phyloP scores from a whole-genome alignment of 257 asterid species.

The Ajuga chamaepitys region DNA sequence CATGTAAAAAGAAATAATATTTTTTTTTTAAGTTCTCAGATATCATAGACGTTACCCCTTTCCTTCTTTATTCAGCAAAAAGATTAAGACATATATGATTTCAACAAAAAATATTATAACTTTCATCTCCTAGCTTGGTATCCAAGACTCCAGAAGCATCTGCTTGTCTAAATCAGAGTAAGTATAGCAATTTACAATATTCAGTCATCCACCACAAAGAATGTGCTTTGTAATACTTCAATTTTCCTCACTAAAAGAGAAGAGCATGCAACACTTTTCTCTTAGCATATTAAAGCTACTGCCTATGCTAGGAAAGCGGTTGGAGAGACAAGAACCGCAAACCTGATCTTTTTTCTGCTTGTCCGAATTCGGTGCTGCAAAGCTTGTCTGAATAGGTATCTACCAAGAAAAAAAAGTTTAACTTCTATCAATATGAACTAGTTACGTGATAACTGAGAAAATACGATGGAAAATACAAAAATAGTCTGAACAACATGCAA shows the following conservation, averaged over 20 bases:
- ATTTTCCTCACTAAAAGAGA: neutral
- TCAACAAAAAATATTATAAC: no score
- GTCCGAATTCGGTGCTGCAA: conserved; percentile 88
- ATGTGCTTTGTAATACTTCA: neutral
- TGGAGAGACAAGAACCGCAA: conserved; percentile 9
- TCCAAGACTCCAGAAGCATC: no score
- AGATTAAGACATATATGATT: no score
- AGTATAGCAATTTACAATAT: no score
- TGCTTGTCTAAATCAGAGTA: no score
- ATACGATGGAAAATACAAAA: neutral
- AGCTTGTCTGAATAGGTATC: conserved; percentile 93
- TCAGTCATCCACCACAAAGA: neutral
- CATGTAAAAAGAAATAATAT: no score
- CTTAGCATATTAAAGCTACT: neutral
- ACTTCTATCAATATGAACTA: conserved; percentile 5
- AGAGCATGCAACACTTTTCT: neutral
- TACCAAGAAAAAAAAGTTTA: conserved; percentile 20
- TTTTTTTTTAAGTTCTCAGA: no score
- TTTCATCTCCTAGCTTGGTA: no score
- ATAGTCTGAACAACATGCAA: conserved; percentile 3
- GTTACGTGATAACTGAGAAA: neutral
- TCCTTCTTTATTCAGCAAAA: no score
- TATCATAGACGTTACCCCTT: no score
- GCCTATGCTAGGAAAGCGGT: neutral
- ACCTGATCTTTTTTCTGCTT: conserved; percentile 91